Evolutionary conservation across 1,284 basidiomycete genomes (phyloP).

Genomic region (Phylloboletellus chloephorus): DNA sequence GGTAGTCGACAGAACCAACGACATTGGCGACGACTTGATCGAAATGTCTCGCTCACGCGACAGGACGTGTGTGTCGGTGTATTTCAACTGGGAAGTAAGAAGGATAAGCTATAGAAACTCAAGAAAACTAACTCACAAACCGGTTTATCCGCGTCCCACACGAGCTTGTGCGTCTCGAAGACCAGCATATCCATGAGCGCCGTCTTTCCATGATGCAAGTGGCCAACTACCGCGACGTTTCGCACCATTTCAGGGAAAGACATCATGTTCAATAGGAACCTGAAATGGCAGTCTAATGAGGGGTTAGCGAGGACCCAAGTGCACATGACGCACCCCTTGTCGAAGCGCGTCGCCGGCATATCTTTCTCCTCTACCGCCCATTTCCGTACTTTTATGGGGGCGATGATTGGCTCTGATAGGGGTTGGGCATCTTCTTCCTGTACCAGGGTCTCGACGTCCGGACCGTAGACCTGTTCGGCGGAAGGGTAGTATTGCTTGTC

Average conservation of each 20-base stretch:
- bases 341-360: constrained; percentile 88
- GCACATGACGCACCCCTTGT: constrained; percentile 70
- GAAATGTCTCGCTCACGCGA: constrained; percentile 89
- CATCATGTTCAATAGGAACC: constrained; percentile 91
- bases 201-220: constrained; percentile 98
- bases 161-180: constrained; percentile 92
- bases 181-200: constrained; percentile 95
- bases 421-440: constrained; percentile 98
- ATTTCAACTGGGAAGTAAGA: constrained; percentile 57
- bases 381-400: constrained; percentile 89
- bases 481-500: constrained; percentile 98
- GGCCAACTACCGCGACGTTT: constrained; percentile 92
- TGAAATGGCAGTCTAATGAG: constrained; percentile 31
- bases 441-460: constrained; percentile 92
- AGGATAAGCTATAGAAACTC: constrained; percentile 16
- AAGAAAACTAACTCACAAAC: constrained; percentile 43
- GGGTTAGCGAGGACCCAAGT: constrained; percentile 3
- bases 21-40: constrained; percentile 96
- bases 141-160: constrained; percentile 86
- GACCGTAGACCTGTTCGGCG: constrained; percentile 88
- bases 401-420: constrained; percentile 91
- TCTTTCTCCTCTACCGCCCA: constrained; percentile 92
- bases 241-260: constrained; percentile 92
- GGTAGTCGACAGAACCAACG: constrained; percentile 83
- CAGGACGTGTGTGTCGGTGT: constrained; percentile 93